Percentiles rank a stretch among this genome's conserved stretches.
phyloP scores from a whole-genome alignment of 345 rosid species.

The Limnanthes douglasii region DNA sequence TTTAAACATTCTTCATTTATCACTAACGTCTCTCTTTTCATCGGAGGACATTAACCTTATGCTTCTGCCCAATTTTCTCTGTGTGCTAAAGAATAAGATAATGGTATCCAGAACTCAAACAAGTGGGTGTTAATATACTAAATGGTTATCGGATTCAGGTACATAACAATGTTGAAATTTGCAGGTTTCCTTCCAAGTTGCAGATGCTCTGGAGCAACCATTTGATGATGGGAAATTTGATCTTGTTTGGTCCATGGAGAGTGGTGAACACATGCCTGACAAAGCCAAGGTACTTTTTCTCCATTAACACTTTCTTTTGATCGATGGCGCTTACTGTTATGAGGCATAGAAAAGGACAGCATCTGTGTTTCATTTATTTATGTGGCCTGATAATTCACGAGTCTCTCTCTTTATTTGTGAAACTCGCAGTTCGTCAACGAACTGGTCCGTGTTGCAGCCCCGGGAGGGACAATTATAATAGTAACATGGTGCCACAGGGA shows the following conservation, averaged over 20 bases:
- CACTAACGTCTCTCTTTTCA: no score
- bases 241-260: conserved; percentile 95
- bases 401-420: not conserved
- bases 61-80: not conserved
- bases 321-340: no score
- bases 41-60: no score
- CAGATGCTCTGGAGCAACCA: conserved; percentile 82
- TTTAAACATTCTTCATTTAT: no score
- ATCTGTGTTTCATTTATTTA: not conserved
- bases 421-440: conserved; percentile 59
- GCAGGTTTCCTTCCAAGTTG: conserved; percentile 76
- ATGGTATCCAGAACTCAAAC: no score
- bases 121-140: no score
- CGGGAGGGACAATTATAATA: conserved; percentile 62
- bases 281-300: conserved; percentile 46
- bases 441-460: conserved; percentile 72
- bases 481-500: conserved; percentile 95
- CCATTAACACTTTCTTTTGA: no score
- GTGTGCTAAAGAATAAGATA: no score
- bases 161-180: conserved; percentile 1
- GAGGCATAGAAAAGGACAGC: not conserved
- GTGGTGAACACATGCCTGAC: conserved; percentile 96
- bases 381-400: not conserved
- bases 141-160: not conserved
- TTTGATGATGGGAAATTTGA: conserved; percentile 70